Conservation (phyloP, 1,284 basidiomycete genomes). For the Ustilago bromivora region DNA sequence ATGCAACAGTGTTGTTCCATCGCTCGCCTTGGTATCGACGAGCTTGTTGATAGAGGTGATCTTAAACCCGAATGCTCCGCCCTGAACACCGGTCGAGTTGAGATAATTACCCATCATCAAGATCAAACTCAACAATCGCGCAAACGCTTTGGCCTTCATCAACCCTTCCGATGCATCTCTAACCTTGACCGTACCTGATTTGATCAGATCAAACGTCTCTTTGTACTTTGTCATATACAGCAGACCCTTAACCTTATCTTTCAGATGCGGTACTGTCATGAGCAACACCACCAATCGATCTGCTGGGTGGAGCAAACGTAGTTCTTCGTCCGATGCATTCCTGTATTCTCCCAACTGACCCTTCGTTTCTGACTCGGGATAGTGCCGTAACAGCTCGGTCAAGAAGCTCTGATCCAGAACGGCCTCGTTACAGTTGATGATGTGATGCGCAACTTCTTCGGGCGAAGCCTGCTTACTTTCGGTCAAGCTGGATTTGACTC, state of each 20-base stretch:
- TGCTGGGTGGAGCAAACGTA: conserved; percentile 88
- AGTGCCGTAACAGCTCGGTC: conserved; percentile 67
- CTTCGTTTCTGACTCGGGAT: conserved; percentile 69
- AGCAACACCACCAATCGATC: conserved; percentile 97
- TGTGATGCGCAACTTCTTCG: conserved; percentile 68
- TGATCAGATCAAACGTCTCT: conserved; percentile 64
- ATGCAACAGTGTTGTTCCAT: conserved; percentile 90
- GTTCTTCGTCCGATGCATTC: conserved; percentile 86
- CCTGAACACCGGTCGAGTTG: conserved; percentile 95
- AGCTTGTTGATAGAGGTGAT: conserved; percentile 98
- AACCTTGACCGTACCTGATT: conserved; percentile 54
- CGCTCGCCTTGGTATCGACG: conserved; percentile 91
- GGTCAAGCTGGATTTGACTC: conserved; percentile 40
- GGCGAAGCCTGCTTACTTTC: conserved; percentile 66
- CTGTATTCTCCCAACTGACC: conserved; percentile 75
- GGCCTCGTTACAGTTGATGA: conserved; percentile 67
- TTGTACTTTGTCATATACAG: conserved; percentile 75
- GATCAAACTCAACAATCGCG: conserved; percentile 72
- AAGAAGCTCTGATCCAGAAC: conserved; percentile 68
- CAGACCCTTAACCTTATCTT: conserved; percentile 92
- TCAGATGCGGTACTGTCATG: conserved; percentile 93
- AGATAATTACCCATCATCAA: conserved; percentile 97
- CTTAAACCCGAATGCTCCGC: conserved; percentile 96
- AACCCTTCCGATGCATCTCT: conserved; percentile 62
- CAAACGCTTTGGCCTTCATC: conserved; percentile 64